Percentiles rank a stretch among this genome's conserved stretches.
Conservation (phyloP, 805 yeast species). For the Komagataella mondaviorum region DNA sequence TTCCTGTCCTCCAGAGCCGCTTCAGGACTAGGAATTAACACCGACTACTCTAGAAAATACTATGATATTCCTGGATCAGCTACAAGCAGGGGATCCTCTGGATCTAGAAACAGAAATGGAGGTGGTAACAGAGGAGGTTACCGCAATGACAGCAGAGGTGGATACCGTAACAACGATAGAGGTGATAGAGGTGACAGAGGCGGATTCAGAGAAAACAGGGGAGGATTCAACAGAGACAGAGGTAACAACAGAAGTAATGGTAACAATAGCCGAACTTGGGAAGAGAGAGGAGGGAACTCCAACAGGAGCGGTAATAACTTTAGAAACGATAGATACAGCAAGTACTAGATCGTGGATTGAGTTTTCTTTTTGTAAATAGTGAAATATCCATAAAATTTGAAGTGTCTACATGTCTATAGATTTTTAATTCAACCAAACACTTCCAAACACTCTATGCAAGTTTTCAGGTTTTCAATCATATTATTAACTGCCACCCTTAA, state of each 20-base stretch:
- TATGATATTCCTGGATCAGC: slow-evolving; percentile 19
- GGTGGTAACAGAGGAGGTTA: not conserved
- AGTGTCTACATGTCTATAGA: not conserved
- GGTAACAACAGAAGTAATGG: not conserved
- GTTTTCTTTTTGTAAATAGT: not conserved
- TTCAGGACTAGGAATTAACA: slow-evolving; percentile 14
- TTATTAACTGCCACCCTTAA: slow-evolving; percentile 79
- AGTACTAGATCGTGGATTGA: not conserved
- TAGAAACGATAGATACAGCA: not conserved
- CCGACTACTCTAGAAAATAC: slow-evolving; percentile 12
- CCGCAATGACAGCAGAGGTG: not conserved
- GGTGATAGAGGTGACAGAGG: not conserved
- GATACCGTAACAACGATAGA: not conserved
- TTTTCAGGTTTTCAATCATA: slow-evolving; percentile 61
- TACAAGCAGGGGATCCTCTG: not conserved
- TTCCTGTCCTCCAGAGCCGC: slow-evolving; percentile 9
- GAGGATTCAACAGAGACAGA: not conserved
- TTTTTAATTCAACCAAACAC: slow-evolving; percentile 31
- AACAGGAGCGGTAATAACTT: slow-evolving; percentile 1
- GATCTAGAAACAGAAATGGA: not conserved
- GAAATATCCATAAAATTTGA: not conserved
- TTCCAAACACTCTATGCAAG: slow-evolving; percentile 71
- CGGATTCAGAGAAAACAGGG: not conserved
- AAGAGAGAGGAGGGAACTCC: not conserved
- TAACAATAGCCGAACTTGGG: not conserved